Evolutionary conservation across 2,329 filamentous ascomycete genomes (phyloP).

Genomic region (Neurospora crassa): DNA sequence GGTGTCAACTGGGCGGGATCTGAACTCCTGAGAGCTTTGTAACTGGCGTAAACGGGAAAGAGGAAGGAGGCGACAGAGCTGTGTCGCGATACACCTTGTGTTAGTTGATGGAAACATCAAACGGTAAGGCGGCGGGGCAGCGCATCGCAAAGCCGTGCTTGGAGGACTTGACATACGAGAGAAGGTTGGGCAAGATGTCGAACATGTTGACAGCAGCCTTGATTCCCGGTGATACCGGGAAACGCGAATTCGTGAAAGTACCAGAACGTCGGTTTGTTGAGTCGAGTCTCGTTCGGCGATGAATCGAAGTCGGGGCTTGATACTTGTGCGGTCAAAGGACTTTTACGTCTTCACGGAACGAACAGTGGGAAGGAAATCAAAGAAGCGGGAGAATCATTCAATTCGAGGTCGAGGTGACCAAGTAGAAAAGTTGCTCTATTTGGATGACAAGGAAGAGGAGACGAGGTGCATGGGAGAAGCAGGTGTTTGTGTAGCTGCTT

Average conservation of each 20-base stretch:
- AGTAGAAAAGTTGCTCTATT: neutral
- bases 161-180: constrained; percentile 52
- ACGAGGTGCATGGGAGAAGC: neutral
- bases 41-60: constrained; percentile 93
- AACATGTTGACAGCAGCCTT: constrained; percentile 41
- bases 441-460: neutral
- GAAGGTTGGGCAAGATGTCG: constrained; percentile 64
- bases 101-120: constrained; percentile 3
- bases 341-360: neutral
- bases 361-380: neutral
- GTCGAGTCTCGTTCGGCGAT: neutral
- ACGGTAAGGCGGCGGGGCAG: constrained; percentile 11
- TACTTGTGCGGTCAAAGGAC: neutral
- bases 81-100: constrained; percentile 7
- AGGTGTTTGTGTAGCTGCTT: neutral
- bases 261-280: neutral
- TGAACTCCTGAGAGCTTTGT: constrained; percentile 91
- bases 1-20: constrained; percentile 83
- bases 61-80: constrained; percentile 83
- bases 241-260: neutral
- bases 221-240: neutral
- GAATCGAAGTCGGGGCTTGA: neutral
- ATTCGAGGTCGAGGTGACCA: neutral
- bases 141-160: constrained; percentile 8
- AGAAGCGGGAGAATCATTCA: neutral